A percentile compares a stretch with the other conserved stretches of the same genome.
phyloP scores from a whole-genome alignment of 345 rosid genomes.

The Iberis pinnata region DNA sequence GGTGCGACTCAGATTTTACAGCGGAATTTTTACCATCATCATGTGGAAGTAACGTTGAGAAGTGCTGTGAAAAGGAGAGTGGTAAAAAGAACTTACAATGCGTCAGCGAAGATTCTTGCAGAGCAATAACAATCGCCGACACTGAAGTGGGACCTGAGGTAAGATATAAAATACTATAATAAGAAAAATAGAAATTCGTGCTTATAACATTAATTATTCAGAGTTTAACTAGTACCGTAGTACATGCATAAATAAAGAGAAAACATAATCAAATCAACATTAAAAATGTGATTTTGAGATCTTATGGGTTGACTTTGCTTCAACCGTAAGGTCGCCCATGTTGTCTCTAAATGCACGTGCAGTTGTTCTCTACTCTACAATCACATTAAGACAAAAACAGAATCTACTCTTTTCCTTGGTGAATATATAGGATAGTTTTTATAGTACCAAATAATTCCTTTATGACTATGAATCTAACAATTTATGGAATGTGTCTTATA shows the following conservation, averaged over 20 bases:
- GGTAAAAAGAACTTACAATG: slow-evolving; percentile 29
- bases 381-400: slow-evolving; percentile 13
- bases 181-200: slow-evolving; percentile 3
- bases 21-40: slow-evolving; percentile 48
- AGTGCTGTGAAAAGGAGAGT: slow-evolving; percentile 20
- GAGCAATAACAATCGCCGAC: slow-evolving; percentile 26
- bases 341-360: slow-evolving; percentile 20
- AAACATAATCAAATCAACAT: slow-evolving; percentile 10
- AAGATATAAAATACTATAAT: slow-evolving; percentile 29
- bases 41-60: slow-evolving; percentile 34
- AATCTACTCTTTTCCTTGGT: slow-evolving; percentile 17
- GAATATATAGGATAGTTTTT: slow-evolving; percentile 1
- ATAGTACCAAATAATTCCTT: background rate
- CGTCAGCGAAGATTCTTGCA: slow-evolving; percentile 48
- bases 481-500: background rate
- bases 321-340: slow-evolving; percentile 29
- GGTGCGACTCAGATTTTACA: slow-evolving; percentile 80
- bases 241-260: too few relatives aligned
- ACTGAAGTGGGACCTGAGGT: slow-evolving; percentile 50
- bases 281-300: slow-evolving; percentile 16
- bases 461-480: slow-evolving; percentile 9
- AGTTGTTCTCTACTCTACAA: background rate
- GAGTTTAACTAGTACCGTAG: too few relatives aligned
- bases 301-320: slow-evolving; percentile 33
- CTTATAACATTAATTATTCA: slow-evolving; percentile 11